These are phyloP conservation scores for Naganishia onofrii DNA, from an alignment of 768 basidiomycete genomes.

Conservation along the genomic window DNA sequence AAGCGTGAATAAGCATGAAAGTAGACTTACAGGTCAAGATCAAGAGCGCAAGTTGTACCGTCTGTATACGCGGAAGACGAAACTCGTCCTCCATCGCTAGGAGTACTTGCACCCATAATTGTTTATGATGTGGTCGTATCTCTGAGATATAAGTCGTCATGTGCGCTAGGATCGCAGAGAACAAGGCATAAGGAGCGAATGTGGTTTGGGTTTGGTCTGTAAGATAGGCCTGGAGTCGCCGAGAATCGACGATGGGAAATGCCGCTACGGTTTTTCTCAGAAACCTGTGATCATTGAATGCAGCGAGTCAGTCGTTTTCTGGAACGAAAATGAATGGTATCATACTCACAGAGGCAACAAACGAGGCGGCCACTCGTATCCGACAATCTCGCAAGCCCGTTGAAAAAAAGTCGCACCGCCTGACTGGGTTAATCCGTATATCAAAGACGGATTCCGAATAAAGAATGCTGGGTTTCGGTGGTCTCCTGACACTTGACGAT, in stretches of 20 bases:
- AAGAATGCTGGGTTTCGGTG: slow-evolving; percentile 31
- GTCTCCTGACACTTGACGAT: slow-evolving; percentile 32
- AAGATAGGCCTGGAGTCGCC: slow-evolving; percentile 33
- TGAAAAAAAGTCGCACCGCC: slow-evolving; percentile 26
- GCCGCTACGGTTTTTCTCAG: slow-evolving; percentile 30
- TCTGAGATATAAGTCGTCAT: slow-evolving; percentile 33
- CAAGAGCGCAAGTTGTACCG: slow-evolving; percentile 34
- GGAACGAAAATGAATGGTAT: neutral
- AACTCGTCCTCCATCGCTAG: slow-evolving; percentile 38
- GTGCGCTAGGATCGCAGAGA: slow-evolving; percentile 35
- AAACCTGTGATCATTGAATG: slow-evolving; percentile 11
- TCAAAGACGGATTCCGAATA: slow-evolving; percentile 27
- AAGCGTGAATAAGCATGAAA: slow-evolving; percentile 14
- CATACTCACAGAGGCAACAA: slow-evolving; percentile 24
- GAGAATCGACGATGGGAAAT: slow-evolving; percentile 34
- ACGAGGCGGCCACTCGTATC: slow-evolving; percentile 20
- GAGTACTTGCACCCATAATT: slow-evolving; percentile 33
- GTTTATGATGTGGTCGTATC: slow-evolving; percentile 31
- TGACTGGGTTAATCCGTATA: slow-evolving; percentile 32
- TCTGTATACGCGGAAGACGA: slow-evolving; percentile 36
- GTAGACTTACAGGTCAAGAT: slow-evolving; percentile 32
- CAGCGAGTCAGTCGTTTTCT: neutral
- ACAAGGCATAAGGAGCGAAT: slow-evolving; percentile 34
- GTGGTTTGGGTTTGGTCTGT: slow-evolving; percentile 23
- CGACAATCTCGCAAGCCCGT: slow-evolving; percentile 15